These are phyloP conservation scores for Aspergillus carbonarius DNA, from an alignment of 2,329 filamentous ascomycete genomes.

Conservation along the genomic window DNA sequence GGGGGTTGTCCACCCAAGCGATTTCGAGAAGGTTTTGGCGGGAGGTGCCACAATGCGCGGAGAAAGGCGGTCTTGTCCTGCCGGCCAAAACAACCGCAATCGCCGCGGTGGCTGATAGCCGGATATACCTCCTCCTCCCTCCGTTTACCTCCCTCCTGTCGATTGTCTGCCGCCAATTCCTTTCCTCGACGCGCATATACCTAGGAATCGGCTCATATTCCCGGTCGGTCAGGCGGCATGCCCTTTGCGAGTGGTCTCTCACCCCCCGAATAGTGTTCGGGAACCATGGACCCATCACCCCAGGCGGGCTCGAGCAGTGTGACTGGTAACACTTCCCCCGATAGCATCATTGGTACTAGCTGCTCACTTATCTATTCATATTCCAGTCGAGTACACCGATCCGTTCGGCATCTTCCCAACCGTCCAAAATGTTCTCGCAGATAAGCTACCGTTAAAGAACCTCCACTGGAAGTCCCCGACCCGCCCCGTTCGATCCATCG, in stretches of 20 bases:
- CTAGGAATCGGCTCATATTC: conserved; percentile 7
- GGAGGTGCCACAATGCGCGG: neutral
- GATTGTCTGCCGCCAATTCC: neutral
- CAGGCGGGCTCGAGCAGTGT: conserved; percentile 68
- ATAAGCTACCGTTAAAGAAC: conserved; percentile 81
- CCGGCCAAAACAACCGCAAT: conserved; percentile 2
- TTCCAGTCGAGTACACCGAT: conserved; percentile 89
- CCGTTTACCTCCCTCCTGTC: neutral
- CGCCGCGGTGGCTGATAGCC: neutral
- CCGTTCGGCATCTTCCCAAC: conserved; percentile 84
- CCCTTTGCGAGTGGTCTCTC: conserved; percentile 14
- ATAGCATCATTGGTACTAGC: neutral
- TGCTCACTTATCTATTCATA: conserved; percentile 20
- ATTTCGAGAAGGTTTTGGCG: neutral
- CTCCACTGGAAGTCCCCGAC: conserved; percentile 96
- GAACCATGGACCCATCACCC: conserved; percentile 43
- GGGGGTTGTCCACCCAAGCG: neutral
- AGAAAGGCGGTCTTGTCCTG: conserved; percentile 1
- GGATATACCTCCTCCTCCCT: neutral
- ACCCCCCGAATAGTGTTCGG: conserved; percentile 27
- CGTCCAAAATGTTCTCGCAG: conserved; percentile 72
- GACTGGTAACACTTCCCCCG: conserved; percentile 55
- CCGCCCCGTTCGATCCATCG: conserved; percentile 87
- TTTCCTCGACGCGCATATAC: neutral
- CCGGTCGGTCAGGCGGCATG: conserved; percentile 29